Evolutionary conservation across 164 flowering plant genomes (phyloP).

Genomic region (Nelumbo lutea): DNA sequence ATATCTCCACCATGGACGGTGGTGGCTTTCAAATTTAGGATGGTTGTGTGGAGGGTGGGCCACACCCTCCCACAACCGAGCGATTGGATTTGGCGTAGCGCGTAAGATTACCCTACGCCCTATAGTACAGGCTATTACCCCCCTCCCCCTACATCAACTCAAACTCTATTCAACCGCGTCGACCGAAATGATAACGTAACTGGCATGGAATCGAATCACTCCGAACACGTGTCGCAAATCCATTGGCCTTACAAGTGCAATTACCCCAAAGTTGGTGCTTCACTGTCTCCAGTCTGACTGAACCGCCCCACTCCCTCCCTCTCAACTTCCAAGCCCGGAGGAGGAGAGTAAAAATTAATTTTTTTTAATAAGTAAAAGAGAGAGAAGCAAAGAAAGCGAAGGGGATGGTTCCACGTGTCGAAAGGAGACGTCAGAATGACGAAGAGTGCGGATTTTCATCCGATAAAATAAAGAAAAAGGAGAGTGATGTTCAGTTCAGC

Average conservation of each 20-base stretch:
- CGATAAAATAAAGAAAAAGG: neutral
- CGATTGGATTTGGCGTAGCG: no score
- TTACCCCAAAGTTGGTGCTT: slow-evolving; percentile 3
- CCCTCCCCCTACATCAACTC: no score
- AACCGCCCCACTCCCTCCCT: neutral
- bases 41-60: no score
- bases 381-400: neutral
- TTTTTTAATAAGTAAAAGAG: neutral
- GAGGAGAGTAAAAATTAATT: neutral
- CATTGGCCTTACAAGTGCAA: neutral
- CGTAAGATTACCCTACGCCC: no score
- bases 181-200: neutral
- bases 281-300: neutral
- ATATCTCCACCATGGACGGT: no score
- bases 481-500: no score
- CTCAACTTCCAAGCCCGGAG: neutral
- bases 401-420: neutral
- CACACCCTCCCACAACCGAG: no score
- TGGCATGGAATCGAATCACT: neutral
- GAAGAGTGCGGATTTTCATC: neutral
- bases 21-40: no score
- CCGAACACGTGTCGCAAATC: neutral
- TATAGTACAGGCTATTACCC: no score
- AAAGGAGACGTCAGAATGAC: neutral
- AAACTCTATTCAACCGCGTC: no score